Percentiles rank a stretch among this genome's conserved stretches.
Conservation (phyloP, 257 asterid genomes). For the Paulownia fortunei region DNA sequence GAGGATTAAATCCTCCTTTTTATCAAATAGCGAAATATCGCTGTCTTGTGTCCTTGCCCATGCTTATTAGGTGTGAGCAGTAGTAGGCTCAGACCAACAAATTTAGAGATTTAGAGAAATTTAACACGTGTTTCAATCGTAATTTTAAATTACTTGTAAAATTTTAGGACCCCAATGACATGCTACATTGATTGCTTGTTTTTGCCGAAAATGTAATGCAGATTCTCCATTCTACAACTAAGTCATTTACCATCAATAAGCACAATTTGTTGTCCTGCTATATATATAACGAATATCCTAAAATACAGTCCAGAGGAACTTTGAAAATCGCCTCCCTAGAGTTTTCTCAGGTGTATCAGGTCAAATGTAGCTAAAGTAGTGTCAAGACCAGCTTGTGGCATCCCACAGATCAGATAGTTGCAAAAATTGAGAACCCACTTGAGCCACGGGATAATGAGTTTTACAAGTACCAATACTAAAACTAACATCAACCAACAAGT, state of each 20-base stretch:
- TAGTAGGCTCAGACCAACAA: not conserved
- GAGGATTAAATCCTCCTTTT: no score
- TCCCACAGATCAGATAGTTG: not conserved
- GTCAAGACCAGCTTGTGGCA: not conserved
- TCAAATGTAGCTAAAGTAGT: no score
- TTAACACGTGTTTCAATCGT: not conserved
- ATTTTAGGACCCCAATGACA: not conserved
- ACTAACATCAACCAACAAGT: not conserved
- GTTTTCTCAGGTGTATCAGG: not conserved
- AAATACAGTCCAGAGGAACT: not conserved
- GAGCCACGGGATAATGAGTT: not conserved
- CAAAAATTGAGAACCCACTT: not conserved
- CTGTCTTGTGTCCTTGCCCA: not conserved
- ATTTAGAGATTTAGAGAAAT: not conserved
- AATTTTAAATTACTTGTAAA: not conserved
- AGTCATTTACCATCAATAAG: not conserved
- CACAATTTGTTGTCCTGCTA: not conserved
- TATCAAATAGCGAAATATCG: no score
- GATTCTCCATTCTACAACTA: slow-evolving; percentile 13
- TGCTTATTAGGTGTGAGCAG: not conserved
- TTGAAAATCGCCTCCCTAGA: not conserved
- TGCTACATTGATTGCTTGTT: not conserved
- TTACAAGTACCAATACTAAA: no score
- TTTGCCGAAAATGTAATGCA: not conserved
- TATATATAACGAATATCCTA: not conserved